A percentile compares a stretch with the other conserved stretches of the same genome.
Conservation (phyloP, 2,329 filamentous ascomycete species). For the Penicillium freii region DNA sequence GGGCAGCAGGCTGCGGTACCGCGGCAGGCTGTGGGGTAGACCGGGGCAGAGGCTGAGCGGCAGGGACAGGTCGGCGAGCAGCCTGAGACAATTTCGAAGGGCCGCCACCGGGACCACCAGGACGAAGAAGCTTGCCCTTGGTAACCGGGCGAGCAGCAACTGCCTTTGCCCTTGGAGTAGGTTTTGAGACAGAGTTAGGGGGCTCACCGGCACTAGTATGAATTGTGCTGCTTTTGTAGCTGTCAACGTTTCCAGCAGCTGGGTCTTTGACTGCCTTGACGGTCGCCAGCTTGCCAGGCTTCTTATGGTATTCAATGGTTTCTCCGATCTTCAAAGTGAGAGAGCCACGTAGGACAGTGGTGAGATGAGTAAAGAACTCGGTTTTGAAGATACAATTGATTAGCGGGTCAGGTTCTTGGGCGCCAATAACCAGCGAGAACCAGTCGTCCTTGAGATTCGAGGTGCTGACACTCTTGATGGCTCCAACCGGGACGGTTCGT, state of each 20-base stretch:
- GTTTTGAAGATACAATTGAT: constrained; percentile 94
- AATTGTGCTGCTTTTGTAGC: constrained; percentile 90
- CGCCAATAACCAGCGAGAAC: constrained; percentile 87
- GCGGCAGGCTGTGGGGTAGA: constrained; percentile 32
- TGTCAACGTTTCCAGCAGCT: constrained; percentile 66
- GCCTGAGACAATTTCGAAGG: constrained; percentile 65
- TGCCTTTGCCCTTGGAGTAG: constrained; percentile 83
- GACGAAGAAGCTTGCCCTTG: constrained; percentile 85
- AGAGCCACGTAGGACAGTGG: constrained; percentile 72
- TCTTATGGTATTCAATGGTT: constrained; percentile 93
- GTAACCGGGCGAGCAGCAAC: constrained; percentile 88
- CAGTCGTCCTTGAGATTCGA: constrained; percentile 89
- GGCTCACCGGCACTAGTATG: constrained; percentile 84
- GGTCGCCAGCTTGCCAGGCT: constrained; percentile 83
- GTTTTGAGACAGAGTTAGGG: constrained; percentile 75
- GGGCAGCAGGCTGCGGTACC: constrained; percentile 36
- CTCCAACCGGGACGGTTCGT: constrained; percentile 74
- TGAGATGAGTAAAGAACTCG: constrained; percentile 91
- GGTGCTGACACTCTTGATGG: constrained; percentile 81
- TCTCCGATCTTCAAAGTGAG: constrained; percentile 81
- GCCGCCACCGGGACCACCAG: constrained; percentile 78
- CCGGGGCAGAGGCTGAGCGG: constrained; percentile 38
- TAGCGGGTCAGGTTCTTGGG: constrained; percentile 89
- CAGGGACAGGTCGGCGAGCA: constrained; percentile 34
- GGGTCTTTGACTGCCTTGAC: constrained; percentile 93